Conservation (phyloP, 257 asterid genomes). For the Paulownia fortunei region DNA sequence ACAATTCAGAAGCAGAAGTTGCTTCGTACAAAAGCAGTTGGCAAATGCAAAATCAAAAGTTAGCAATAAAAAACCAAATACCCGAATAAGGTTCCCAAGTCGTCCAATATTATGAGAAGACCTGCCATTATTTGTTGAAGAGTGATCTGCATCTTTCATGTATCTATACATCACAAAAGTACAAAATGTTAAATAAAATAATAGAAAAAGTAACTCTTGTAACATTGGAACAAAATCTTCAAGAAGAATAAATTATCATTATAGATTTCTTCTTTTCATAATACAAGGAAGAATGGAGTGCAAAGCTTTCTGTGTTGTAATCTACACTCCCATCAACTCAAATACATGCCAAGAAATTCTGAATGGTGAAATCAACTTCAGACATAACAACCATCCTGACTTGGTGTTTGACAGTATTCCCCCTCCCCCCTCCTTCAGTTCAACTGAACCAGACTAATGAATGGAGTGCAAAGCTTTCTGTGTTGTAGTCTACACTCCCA, state of each 20-base stretch:
- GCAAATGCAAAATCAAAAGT: conserved; percentile 22
- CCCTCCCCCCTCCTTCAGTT: neutral
- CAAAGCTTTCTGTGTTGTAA: neutral
- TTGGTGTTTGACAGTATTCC: neutral
- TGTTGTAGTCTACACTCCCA: conserved; percentile 13
- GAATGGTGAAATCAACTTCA: neutral
- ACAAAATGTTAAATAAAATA: conserved; percentile 12
- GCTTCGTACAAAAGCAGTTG: neutral
- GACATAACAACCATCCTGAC: neutral
- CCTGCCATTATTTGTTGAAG: conserved; percentile 73
- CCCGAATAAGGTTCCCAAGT: conserved; percentile 91
- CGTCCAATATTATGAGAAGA: conserved; percentile 91
- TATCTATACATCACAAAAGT: conserved; percentile 54
- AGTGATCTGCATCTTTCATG: conserved; percentile 74
- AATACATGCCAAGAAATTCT: conserved; percentile 13
- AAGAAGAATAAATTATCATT: conserved; percentile 2
- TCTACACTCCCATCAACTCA: conserved; percentile 26
- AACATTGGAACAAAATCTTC: neutral
- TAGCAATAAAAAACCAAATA: conserved; percentile 33
- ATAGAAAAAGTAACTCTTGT: neutral
- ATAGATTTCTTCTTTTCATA: neutral
- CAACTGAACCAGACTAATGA: neutral
- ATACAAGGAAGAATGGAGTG: neutral
- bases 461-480: neutral
- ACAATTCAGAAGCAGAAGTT: conserved; percentile 5